Base-by-base conservation (phyloP, 192 early-diverging fungal species). In the Martensiomyces pterosporus region DNA sequence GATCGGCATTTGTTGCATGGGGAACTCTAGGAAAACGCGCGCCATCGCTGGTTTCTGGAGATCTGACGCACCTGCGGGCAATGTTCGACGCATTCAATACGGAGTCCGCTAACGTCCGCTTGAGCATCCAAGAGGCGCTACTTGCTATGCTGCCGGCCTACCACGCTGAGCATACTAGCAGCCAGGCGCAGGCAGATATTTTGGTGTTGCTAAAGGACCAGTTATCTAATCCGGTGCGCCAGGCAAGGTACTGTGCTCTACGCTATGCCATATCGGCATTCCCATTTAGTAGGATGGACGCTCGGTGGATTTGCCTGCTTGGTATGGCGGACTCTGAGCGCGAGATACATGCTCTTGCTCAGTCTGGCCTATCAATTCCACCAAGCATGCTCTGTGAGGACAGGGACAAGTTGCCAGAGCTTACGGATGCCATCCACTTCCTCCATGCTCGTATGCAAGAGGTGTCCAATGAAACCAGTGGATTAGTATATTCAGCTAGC, bases 1-100 rank as follows among this genome's bases (percentile, higher is more conserved):
- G 91, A 6, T 87, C 84, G 47, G 90, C 92, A 0, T 97, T 89
- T 63, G 86, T 91, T 24, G 85, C 89, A 1, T 76, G 87, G 41
- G 89, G 92, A 9, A 51, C 88, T 15, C 59, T 97, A 12, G 81
- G 81, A 0, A 85, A 82, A 44, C 77, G 85, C 64, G 88, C 82
- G 2, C 90, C 92, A 1, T 59, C 73, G 19, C 52, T 89, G 12
- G 82, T 84, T n/a, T 58, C 69, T 4, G 68, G 66, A 24, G 85
- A 91, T 47, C 45, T 85, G 24, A 43, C 69, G 0, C 76, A 92
- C 15, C 41, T 93, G 5, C 52, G 71, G 2, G 44, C 58, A 4
- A 81, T 95, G 52, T 94, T 97, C 61, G 80, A 56, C 0, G 82
- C 86, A 10, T 54, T 97, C 42, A 34, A 24, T 10, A 48, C 27